These are phyloP conservation scores for Dalechampia spathulata DNA, from an alignment of 441 rosid genomes.

Conservation along the genomic window DNA sequence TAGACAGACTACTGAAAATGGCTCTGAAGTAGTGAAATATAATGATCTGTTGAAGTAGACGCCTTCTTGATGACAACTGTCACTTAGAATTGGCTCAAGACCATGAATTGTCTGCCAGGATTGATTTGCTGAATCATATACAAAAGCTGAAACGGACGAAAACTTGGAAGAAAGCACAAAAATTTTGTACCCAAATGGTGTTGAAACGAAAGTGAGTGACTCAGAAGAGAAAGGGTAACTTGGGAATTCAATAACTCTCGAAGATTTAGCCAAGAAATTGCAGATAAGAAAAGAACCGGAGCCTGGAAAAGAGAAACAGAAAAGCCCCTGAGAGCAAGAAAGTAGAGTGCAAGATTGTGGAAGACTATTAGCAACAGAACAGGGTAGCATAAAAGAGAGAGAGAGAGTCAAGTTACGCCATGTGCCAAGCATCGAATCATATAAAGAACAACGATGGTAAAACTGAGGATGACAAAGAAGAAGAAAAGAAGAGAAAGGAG, in stretches of 20 bases:
- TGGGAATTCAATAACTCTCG: constrained; percentile 48
- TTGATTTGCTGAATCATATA: constrained; percentile 45
- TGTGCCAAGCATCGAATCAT: constrained; percentile 37
- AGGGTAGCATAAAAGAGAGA: constrained; percentile 28
- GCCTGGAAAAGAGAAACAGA: constrained; percentile 51
- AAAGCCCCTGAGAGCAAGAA: constrained; percentile 59
- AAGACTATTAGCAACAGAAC: constrained; percentile 7
- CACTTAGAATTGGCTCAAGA: constrained; percentile 33
- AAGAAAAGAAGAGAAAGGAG: constrained; percentile 57
- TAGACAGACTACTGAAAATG: constrained; percentile 43
- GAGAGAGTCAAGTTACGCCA: constrained; percentile 53
- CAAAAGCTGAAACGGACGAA: constrained; percentile 30
- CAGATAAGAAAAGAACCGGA: constrained; percentile 48
- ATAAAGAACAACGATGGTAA: constrained; percentile 41
- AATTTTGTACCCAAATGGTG: constrained; percentile 44
- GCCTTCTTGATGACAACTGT: constrained; percentile 49
- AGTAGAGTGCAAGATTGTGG: constrained; percentile 30
- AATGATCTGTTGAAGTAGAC: constrained; percentile 46
- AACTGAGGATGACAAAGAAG: constrained; percentile 76
- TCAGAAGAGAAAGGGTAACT: constrained; percentile 51
- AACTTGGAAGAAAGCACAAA: constrained; percentile 39
- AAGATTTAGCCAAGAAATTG: constrained; percentile 57
- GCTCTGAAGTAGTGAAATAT: constrained; percentile 56
- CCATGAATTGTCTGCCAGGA: constrained; percentile 44
- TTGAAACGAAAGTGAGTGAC: constrained; percentile 51